Base-by-base conservation (phyloP, 306 rosid species). In the Oxytropis ochrocephala region DNA sequence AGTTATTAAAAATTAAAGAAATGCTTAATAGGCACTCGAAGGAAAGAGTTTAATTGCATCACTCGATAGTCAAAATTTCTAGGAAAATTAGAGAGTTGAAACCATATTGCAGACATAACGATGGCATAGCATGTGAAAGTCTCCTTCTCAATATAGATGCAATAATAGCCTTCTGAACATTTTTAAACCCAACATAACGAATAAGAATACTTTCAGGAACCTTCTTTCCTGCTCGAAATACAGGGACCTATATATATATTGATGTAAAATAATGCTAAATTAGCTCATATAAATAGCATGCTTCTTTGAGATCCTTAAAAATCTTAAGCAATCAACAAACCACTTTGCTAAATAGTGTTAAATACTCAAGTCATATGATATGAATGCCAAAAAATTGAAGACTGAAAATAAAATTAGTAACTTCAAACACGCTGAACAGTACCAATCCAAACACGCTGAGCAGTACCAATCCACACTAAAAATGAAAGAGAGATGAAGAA, bases 81-180 rank as follows among this genome's bases (percentile, higher is more conserved):
- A 21, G 24, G 24, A 44, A 73, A 5, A 21, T 47, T n/a, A 49
- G 46, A 32, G 29, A 68, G 43, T 39, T 14, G 59, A 59, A 61
- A 67, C 36, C 24, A 51, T 44, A 39, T 50, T 27, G 54, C 59
- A 70, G 69, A 83, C 91, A 38, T 77, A 92, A 96, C 0, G 87
- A 68, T 62, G 77, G 13, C 93, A 85, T 84, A 67, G 97, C 97
- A 76, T 88, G 98, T 57, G 97, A 89, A 82, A 93, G 90, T 54
- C 97, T 93, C 84, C 94, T 90, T 76, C 78, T 86, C 82, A 93
- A 46, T 78, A 93, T 85, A 27, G 98, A 85, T 77, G 90, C 98
- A 69, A 93, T 79, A 4, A 85, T 74, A 57, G 97, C 98, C 80
- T 84, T 88, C 59, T 78, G 81, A 27, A 93, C 82, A 84, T 87